Evolutionary conservation across 352 stramenopile genomes (phyloP).

Genomic region (Elongisporangium anandrum): DNA sequence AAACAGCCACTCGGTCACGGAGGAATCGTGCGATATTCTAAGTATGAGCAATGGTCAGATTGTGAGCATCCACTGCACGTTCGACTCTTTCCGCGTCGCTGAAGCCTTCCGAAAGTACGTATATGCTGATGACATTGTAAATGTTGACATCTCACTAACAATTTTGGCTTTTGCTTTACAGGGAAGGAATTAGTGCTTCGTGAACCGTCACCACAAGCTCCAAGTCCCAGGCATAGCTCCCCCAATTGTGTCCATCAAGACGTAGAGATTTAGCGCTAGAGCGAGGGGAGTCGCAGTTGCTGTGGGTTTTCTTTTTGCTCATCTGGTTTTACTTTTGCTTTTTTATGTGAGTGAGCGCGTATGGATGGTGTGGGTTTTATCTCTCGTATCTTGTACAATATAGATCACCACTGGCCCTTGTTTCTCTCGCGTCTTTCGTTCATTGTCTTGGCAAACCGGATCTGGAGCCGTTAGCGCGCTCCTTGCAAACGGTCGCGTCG

Average conservation of each 20-base stretch:
- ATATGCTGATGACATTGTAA: too few species aligned
- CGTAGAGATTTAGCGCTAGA: not conserved
- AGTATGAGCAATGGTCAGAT: constrained; percentile 70
- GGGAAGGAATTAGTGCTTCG: not conserved
- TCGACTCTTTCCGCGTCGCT: constrained; percentile 81
- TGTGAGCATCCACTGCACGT: constrained; percentile 85
- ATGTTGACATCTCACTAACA: not conserved
- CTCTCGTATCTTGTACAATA: constrained; percentile 24
- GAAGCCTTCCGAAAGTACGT: constrained; percentile 84
- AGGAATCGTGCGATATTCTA: constrained; percentile 85
- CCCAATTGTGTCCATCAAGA: not conserved
- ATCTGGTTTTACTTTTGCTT: constrained; percentile 5
- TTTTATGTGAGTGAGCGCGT: constrained; percentile 5
- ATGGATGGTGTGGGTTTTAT: constrained; percentile 6
- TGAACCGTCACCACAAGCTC: constrained; percentile 1
- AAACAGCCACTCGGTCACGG: constrained; percentile 82
- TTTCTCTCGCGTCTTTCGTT: constrained; percentile 1
- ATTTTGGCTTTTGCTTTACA: not conserved
- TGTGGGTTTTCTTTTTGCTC: not conserved
- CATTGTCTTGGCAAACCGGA: not conserved
- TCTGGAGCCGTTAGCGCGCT: not conserved
- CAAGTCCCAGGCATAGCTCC: not conserved
- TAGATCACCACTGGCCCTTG: constrained; percentile 13
- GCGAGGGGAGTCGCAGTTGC: not conserved
- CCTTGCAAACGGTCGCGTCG: constrained; percentile 1